Percentiles rank a stretch among this genome's conserved stretches.
Evolutionary conservation across 2,329 filamentous ascomycete species (phyloP).

Genomic region (Botrytis squamosa): DNA sequence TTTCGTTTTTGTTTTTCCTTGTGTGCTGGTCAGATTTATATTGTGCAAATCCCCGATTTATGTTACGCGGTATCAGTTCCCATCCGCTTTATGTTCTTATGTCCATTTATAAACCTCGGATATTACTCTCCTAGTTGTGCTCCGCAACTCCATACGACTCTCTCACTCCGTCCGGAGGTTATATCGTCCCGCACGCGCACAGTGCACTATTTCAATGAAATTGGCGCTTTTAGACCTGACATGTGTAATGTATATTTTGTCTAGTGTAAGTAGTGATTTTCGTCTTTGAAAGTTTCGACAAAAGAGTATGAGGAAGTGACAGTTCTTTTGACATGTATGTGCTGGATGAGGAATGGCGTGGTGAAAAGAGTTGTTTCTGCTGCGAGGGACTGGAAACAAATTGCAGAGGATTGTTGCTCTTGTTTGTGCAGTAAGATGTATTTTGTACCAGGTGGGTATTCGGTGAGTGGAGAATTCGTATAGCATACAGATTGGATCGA

Average conservation of each 20-base stretch:
- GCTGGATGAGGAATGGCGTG: background rate
- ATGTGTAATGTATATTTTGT: background rate
- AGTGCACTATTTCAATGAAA: background rate
- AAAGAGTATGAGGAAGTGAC: background rate
- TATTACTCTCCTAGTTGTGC: background rate
- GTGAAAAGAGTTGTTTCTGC: background rate
- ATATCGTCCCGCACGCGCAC: background rate
- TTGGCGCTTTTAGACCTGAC: background rate
- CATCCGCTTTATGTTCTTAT: background rate
- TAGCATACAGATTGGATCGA: background rate
- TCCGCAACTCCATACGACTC: background rate
- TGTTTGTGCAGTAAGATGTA: background rate
- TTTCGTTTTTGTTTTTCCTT: background rate
- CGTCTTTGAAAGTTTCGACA: background rate
- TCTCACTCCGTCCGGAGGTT: background rate
- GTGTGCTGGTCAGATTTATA: background rate
- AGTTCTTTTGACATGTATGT: background rate
- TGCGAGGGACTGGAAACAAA: background rate
- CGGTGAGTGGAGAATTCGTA: background rate
- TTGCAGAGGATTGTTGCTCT: background rate
- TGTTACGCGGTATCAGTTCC: background rate
- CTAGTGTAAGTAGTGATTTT: background rate
- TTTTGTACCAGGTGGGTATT: background rate
- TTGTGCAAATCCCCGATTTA: background rate
- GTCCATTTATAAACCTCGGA: background rate